These are phyloP conservation scores for Salvia sclarea DNA, from an alignment of 305 asterid species.

Conservation along the genomic window DNA sequence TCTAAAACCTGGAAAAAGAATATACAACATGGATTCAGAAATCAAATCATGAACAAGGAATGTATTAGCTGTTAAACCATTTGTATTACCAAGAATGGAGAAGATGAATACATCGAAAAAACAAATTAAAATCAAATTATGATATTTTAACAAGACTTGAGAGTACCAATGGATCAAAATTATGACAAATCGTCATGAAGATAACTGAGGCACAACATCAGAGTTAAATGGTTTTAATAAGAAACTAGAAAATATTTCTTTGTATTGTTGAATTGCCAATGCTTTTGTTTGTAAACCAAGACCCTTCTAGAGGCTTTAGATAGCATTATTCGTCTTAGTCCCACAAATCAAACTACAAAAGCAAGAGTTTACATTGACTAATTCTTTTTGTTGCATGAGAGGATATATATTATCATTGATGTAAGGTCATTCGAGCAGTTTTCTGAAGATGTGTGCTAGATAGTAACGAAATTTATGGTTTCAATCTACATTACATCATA, in stretches of 20 bases:
- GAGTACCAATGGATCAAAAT: background rate
- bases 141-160: background rate
- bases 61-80: background rate
- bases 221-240: background rate
- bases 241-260: background rate
- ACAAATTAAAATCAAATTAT: background rate
- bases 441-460: background rate
- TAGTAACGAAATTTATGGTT: background rate
- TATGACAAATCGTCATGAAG: background rate
- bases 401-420: background rate
- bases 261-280: background rate
- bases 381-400: conserved; percentile 8
- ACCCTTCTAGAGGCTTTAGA: conserved; percentile 6
- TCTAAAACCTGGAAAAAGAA: conserved; percentile 74
- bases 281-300: background rate
- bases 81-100: background rate
- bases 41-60: conserved; percentile 14
- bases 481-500: background rate
- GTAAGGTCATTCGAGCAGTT: background rate
- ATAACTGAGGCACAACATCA: conserved; percentile 1
- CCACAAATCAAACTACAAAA: background rate
- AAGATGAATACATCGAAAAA: background rate
- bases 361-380: background rate
- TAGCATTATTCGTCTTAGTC: conserved; percentile 1
- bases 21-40: conserved; percentile 21